Base-by-base conservation (phyloP, 176 grass and related monocot species). In the Pharus latifolius region DNA sequence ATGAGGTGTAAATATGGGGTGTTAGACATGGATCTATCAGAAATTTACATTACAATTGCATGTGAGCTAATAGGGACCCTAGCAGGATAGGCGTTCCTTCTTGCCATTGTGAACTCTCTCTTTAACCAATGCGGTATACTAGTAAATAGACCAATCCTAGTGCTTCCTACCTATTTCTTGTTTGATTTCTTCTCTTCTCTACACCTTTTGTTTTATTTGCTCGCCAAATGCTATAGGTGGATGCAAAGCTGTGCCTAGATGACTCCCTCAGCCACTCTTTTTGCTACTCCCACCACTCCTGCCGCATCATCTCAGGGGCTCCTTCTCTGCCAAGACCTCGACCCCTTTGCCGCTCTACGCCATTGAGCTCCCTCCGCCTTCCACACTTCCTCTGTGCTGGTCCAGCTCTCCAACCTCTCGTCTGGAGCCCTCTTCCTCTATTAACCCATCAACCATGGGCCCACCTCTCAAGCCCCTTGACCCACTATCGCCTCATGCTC, bases 261-360 rank as follows among this genome's bases (percentile, higher is more conserved):
- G 92, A 96, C 68, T 79, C 88, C 45, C 84, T 92, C 18, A 88
- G 92, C 34, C 88, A 96, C 83, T 96, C 92, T 58, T 96, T 92
- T 72, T 89, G 92, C 72, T 96, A 92, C 77, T 72, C 84, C 3
- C 35, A 61, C 25, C 68, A 70, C 68, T 83, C 88, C 7, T 80
- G 73, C 56, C 84, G 83, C 56, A 54, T 75, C 50, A 81, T 83
- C 73, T 78, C 88, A 9, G 78, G 81, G 28, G 82, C 83, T 16
- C 76, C 86, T n/a, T n/a, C n/a, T 8, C 80, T 82, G 47, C 83
- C 76, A 91, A 92, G 75, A 85, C 88, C 27, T 81, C 85, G 52
- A 83, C 88, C 65, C 84, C 88, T 16, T 80, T 91, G 47, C 80
- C 88, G 51, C 80, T 90, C 73, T 86, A 91, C 69, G 70, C 74